Evolutionary conservation across 2,329 filamentous ascomycete genomes (phyloP).

Genomic region (Cladorrhinum sp.): DNA sequence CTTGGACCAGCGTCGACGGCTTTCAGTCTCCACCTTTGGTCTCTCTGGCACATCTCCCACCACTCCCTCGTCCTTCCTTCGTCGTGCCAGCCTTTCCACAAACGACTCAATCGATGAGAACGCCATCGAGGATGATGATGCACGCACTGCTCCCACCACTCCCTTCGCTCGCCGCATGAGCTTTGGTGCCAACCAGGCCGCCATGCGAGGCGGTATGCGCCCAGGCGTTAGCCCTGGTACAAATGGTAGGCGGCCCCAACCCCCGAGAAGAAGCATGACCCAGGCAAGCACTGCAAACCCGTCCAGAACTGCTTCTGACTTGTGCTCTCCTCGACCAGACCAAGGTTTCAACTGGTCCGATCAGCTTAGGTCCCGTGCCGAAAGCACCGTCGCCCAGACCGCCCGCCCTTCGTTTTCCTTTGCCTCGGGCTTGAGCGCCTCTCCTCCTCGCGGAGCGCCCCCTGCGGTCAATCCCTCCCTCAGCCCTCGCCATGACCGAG

Average conservation of each 20-base stretch:
- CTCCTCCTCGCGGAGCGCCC: conserved; percentile 40
- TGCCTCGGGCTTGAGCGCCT: conserved; percentile 42
- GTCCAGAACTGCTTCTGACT: conserved; percentile 64
- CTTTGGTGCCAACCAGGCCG: conserved; percentile 69
- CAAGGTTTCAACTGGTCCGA: conserved; percentile 98
- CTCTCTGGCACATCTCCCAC: conserved; percentile 69
- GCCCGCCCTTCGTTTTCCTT: conserved; percentile 59
- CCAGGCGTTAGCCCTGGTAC: conserved; percentile 56
- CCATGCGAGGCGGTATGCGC: conserved; percentile 64
- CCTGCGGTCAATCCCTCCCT: conserved; percentile 23
- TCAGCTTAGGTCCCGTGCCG: conserved; percentile 86
- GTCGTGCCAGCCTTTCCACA: conserved; percentile 62
- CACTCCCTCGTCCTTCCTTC: conserved; percentile 53
- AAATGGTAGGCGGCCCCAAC: conserved; percentile 57
- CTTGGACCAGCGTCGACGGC: conserved; percentile 58
- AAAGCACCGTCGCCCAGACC: conserved; percentile 64
- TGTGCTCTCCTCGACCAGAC: conserved; percentile 62
- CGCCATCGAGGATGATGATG: conserved; percentile 67
- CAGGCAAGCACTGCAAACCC: conserved; percentile 60
- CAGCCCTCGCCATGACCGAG: conserved; percentile 55
- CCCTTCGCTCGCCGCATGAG: conserved; percentile 84
- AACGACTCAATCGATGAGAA: conserved; percentile 67
- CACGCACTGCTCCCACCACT: conserved; percentile 61
- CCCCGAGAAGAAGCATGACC: conserved; percentile 32
- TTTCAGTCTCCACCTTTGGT: conserved; percentile 72